These are phyloP conservation scores for Annulohypoxylon truncatum DNA, from an alignment of 2,329 filamentous ascomycete genomes.

Conservation along the genomic window DNA sequence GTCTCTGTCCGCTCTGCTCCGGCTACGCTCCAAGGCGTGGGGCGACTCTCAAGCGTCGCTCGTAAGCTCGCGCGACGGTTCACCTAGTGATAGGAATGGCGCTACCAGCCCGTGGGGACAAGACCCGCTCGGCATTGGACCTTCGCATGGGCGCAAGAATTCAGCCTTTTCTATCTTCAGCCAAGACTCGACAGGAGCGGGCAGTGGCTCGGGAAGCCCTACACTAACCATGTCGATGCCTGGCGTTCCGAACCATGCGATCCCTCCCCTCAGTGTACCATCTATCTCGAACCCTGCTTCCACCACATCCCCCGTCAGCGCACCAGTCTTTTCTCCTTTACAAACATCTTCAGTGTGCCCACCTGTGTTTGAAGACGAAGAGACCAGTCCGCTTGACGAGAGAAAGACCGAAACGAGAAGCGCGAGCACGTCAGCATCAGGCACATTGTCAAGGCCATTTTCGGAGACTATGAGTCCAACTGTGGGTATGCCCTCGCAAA, in stretches of 20 bases:
- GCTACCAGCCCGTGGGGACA: conserved; percentile 58
- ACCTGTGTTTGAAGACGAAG: conserved; percentile 57
- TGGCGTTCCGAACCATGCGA: conserved; percentile 40
- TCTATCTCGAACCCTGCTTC: conserved; percentile 43
- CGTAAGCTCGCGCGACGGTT: conserved; percentile 63
- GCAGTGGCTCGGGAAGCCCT: conserved; percentile 62
- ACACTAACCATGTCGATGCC: conserved; percentile 60
- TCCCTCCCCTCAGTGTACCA: conserved; percentile 37
- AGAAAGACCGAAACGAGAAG: background rate
- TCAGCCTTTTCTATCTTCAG: conserved; percentile 63
- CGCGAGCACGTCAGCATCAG: conserved; percentile 29
- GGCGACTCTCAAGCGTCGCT: conserved; percentile 83
- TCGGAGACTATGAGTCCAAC: conserved; percentile 42
- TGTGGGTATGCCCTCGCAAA: conserved; percentile 41
- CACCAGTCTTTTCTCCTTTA: conserved; percentile 43
- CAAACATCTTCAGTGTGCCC: conserved; percentile 49
- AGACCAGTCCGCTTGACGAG: conserved; percentile 42
- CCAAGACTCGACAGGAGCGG: conserved; percentile 59
- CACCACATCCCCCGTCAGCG: conserved; percentile 40
- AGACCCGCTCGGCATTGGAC: conserved; percentile 39
- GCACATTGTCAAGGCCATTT: conserved; percentile 30
- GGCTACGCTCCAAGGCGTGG: conserved; percentile 80
- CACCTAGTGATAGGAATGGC: conserved; percentile 56
- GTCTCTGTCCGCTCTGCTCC: conserved; percentile 77
- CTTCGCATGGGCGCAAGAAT: conserved; percentile 59